Conservation (phyloP, 2,329 filamentous ascomycete genomes). For the Monosporascus sp. region DNA sequence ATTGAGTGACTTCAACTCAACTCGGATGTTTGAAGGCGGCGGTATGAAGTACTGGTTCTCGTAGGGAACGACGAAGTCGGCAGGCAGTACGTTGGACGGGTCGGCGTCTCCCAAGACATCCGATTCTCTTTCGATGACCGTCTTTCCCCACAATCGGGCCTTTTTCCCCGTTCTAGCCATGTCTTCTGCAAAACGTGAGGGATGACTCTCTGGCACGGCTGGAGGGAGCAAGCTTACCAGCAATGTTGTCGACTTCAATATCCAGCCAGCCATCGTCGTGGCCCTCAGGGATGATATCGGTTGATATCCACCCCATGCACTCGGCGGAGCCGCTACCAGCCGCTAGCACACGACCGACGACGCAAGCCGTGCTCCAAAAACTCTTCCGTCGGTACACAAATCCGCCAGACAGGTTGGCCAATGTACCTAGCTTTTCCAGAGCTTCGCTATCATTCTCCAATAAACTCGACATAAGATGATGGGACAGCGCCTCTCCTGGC, state of each 20-base stretch:
- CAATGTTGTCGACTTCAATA: conserved; percentile 49
- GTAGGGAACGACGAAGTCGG: conserved; percentile 58
- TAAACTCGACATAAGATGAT: conserved; percentile 61
- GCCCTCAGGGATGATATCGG: conserved; percentile 49
- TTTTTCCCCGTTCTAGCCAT: conserved; percentile 46
- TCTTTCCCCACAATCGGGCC: conserved; percentile 58
- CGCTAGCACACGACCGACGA: conserved; percentile 60
- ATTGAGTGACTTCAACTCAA: conserved; percentile 47
- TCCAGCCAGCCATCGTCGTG: conserved; percentile 54
- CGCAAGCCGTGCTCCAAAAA: conserved; percentile 64
- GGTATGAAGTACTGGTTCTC: conserved; percentile 48
- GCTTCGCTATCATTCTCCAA: conserved; percentile 60
- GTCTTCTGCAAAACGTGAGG: conserved; percentile 36
- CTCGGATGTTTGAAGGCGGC: conserved; percentile 40
- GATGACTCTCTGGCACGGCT: neutral
- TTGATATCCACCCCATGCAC: conserved; percentile 66
- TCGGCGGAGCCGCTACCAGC: conserved; percentile 57
- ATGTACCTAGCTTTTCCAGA: conserved; percentile 51
- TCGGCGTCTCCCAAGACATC: conserved; percentile 55
- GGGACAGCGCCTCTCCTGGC: conserved; percentile 57
- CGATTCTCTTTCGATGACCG: conserved; percentile 54
- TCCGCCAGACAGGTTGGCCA: conserved; percentile 58
- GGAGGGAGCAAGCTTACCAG: conserved; percentile 35
- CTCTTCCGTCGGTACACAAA: conserved; percentile 60
- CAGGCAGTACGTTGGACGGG: conserved; percentile 48